phyloP scores from a whole-genome alignment of 2,329 filamentous ascomycete genomes.

The Phoma sp. region DNA sequence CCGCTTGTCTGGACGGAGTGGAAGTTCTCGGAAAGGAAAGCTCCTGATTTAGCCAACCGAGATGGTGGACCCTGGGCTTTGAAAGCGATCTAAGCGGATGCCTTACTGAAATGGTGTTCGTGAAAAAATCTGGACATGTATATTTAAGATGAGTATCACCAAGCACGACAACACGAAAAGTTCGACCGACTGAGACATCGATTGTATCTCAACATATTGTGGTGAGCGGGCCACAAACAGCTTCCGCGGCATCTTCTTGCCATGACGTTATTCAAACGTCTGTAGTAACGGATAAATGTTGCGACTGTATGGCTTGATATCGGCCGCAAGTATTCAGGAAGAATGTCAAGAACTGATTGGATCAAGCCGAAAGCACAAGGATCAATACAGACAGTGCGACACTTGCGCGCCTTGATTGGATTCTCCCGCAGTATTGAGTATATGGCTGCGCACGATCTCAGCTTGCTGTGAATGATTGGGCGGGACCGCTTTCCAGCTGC shows the following conservation, averaged over 20 bases:
- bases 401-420: not conserved
- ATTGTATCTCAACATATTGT: not conserved
- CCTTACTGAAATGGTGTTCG: not conserved
- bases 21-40: constrained; percentile 11
- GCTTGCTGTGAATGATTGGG: constrained; percentile 8
- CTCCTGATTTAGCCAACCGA: constrained; percentile 5
- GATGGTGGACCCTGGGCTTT: constrained; percentile 7
- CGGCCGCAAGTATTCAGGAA: not conserved
- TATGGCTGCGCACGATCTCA: not conserved
- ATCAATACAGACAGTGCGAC: not conserved
- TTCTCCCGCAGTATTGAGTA: not conserved
- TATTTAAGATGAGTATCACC: too few relatives aligned
- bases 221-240: not conserved
- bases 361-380: not conserved
- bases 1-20: not conserved
- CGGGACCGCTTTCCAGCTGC: constrained; percentile 10
- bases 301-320: not conserved
- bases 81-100: not conserved
- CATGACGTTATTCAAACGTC: constrained; percentile 6
- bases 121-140: too few relatives aligned
- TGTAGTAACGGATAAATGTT: not conserved
- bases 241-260: not conserved
- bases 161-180: not conserved
- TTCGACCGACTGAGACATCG: not conserved
- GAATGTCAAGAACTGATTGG: too few relatives aligned